phyloP scores from a whole-genome alignment of 441 rosid genomes.

The Raphanus hybrid region DNA sequence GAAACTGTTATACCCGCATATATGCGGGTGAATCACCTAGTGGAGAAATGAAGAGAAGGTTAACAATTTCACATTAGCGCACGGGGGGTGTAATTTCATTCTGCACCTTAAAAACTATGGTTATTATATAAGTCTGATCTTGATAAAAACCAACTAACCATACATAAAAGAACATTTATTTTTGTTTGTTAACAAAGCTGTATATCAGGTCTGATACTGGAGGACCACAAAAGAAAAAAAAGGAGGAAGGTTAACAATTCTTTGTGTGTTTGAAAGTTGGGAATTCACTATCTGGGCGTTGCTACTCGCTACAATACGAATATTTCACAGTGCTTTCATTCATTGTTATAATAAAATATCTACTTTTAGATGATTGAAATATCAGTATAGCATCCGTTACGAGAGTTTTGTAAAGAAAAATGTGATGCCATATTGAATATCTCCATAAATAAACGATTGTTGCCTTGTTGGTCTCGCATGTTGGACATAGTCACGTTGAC shows the following conservation, averaged over 20 bases:
- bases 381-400: not conserved
- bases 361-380: not conserved
- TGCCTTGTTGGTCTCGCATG: not conserved
- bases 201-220: not conserved
- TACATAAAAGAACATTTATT: not conserved
- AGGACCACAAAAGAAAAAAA: not conserved
- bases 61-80: too few species aligned
- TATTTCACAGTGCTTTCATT: not conserved
- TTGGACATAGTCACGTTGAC: conserved; percentile 35
- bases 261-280: not conserved
- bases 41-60: too few species aligned
- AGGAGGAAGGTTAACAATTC: not conserved
- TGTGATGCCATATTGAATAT: not conserved
- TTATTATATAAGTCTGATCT: too few species aligned
- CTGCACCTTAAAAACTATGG: too few species aligned
- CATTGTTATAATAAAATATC: not conserved
- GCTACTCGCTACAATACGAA: not conserved
- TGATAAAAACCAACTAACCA: too few species aligned
- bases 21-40: too few species aligned
- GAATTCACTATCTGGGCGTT: not conserved
- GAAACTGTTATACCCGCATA: too few species aligned
- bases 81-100: too few species aligned
- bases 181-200: not conserved
- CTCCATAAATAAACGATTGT: not conserved
- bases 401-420: not conserved